Percentiles rank a stretch among this genome's conserved stretches.
phyloP scores from a whole-genome alignment of 345 rosid genomes.

The Aegle marmelos region DNA sequence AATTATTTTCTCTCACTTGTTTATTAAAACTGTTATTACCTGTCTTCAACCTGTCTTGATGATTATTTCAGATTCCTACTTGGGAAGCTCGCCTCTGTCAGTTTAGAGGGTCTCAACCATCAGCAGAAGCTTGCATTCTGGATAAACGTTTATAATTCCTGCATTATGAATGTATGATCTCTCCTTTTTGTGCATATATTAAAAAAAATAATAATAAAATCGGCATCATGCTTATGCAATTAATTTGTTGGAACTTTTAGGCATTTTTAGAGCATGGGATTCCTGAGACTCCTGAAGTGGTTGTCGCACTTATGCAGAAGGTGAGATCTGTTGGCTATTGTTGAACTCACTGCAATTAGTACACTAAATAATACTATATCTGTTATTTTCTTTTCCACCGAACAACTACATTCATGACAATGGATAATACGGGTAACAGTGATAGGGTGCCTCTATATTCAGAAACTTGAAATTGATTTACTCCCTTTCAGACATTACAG shows the following conservation, averaged over 20 bases:
- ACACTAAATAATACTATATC: background rate
- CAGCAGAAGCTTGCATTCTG: conserved; percentile 96
- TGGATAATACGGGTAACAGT: background rate
- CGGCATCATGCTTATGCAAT: conserved; percentile 9
- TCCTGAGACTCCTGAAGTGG: conserved; percentile 73
- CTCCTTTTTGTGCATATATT: background rate
- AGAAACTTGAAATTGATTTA: background rate
- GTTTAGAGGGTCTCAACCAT: conserved; percentile 68
- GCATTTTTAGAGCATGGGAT: conserved; percentile 80
- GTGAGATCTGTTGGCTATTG: conserved; percentile 28
- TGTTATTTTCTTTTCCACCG: background rate
- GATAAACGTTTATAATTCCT: conserved; percentile 88
- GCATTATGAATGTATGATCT: conserved; percentile 75
- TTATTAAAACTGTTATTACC: background rate
- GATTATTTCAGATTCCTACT: conserved; percentile 57
- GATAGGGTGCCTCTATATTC: background rate
- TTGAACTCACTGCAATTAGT: background rate
- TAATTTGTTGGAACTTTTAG: conserved; percentile 26
- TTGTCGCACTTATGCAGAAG: conserved; percentile 88
- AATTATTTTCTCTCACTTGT: background rate
- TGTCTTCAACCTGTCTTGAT: conserved; percentile 12
- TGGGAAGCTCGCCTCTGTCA: conserved; percentile 66
- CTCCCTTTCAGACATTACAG: background rate
- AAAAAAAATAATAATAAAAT: background rate
- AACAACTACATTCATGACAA: background rate